Evolutionary conservation across 345 rosid genomes (phyloP), one percentile per base, ranked within the genome.

Genomic region (Eutrema heterophyllum): DNA sequence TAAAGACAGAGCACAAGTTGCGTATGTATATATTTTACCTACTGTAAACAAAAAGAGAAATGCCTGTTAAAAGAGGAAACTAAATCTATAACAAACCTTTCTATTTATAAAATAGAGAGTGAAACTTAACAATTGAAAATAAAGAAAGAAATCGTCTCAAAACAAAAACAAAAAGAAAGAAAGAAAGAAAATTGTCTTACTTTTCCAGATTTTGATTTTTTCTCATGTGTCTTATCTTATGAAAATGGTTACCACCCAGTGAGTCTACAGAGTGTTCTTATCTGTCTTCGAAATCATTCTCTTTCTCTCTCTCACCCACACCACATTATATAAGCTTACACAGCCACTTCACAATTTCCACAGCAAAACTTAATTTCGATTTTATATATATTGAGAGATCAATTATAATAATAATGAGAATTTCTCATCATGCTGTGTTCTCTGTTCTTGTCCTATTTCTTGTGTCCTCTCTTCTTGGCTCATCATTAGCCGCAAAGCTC

Each of bases 201-300:
- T 18, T 76, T 54, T 9, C 7, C 2, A 45, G 40, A 36, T 35
- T 62, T 76, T 68, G 65, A 64, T 21, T 71, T 56, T 64, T 39
- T 76, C 36, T 71, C 54, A 60, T 71, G 63, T 51, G 76, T 71
- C 76, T 77, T 77, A 77, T 77, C 77, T 77, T 77, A 65, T 71
- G 73, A 72, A 77, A 43, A 65, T 77, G 76, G 76, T 64, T 49
- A 64, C 75, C 71, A 76, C 65, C 76, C 80, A 77, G 80, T 45
- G 71, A 77, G 71, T 30, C 71, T 57, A 77, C 80, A 77, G 80
- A 77, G 76, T 77, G 80, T 71, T 77, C 72, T 65, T 77, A 71
- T 65, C 80, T 77, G 80, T 77, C 76, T 71, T 39, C 48, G 5
- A 71, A 58, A 32, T 12, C 67, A 16, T 35, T 69, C 36, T 48